phyloP scores from a whole-genome alignment of 148 eudicot species.

The Talinum fruticosum region DNA sequence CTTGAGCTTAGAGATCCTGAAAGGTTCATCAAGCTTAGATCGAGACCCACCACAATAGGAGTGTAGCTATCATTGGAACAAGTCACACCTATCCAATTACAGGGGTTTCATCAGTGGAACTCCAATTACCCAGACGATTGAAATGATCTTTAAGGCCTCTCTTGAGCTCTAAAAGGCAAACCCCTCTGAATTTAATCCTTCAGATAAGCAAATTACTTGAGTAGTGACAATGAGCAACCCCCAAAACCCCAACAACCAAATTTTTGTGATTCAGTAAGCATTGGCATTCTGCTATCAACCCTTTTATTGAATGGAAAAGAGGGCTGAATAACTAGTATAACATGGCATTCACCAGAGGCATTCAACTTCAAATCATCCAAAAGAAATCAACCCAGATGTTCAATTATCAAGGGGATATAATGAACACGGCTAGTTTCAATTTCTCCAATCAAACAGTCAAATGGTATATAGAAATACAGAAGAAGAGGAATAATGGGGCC shows the following conservation, averaged over 20 bases:
- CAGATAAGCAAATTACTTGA: slow-evolving; percentile 35
- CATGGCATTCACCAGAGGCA: background rate
- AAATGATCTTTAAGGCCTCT: slow-evolving; percentile 42
- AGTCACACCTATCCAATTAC: slow-evolving; percentile 77
- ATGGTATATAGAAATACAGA: background rate
- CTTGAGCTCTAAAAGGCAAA: slow-evolving; percentile 63
- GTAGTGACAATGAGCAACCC: slow-evolving; percentile 31
- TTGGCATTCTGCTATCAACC: slow-evolving; percentile 40
- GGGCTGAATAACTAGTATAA: slow-evolving; percentile 8
- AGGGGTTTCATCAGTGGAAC: slow-evolving; percentile 65
- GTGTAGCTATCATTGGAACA: slow-evolving; percentile 38
- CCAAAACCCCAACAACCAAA: slow-evolving; percentile 31
- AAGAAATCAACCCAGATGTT: background rate
- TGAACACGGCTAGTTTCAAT: slow-evolving; percentile 2
- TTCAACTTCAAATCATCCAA: background rate
- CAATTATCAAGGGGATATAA: background rate
- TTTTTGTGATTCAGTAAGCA: slow-evolving; percentile 24
- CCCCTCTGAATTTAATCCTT: slow-evolving; percentile 82
- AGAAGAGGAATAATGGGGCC: background rate
- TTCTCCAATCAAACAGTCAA: slow-evolving; percentile 15
- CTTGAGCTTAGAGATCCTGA: slow-evolving; percentile 66
- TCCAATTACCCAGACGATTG: slow-evolving; percentile 58
- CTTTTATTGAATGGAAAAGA: slow-evolving; percentile 15
- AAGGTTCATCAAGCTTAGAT: slow-evolving; percentile 57
- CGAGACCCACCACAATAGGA: slow-evolving; percentile 54